phyloP scores from a whole-genome alignment of 1,284 basidiomycete genomes.

The Rhodotorula sp. region DNA sequence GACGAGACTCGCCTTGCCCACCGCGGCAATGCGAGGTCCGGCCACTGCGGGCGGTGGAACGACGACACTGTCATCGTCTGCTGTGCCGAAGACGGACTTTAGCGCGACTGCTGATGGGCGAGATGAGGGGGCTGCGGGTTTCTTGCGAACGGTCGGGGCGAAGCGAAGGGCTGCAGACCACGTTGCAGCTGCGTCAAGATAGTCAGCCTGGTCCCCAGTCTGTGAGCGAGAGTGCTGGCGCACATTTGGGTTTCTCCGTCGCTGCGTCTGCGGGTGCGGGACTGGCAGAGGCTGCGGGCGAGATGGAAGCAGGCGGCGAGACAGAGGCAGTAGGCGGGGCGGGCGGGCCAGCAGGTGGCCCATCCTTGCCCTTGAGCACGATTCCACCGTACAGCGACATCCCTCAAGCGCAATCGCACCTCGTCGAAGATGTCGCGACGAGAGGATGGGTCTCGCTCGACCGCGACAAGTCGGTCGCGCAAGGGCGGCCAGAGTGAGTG shows the following conservation, averaged over 20 bases:
- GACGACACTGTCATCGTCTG: slow-evolving; percentile 17
- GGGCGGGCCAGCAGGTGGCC: background rate
- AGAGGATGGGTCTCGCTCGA: too few species aligned
- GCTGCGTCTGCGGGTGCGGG: background rate
- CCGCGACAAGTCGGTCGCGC: too few species aligned
- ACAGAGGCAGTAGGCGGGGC: background rate
- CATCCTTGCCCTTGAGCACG: slow-evolving; percentile 9
- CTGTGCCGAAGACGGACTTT: slow-evolving; percentile 22
- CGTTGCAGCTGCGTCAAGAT: background rate
- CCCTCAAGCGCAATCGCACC: too few species aligned
- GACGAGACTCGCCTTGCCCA: slow-evolving; percentile 14
- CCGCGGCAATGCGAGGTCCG: background rate
- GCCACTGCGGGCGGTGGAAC: background rate
- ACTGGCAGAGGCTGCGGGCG: background rate
- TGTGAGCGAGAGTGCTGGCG: too few species aligned
- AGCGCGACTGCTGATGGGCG: slow-evolving; percentile 12
- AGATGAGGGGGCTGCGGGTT: slow-evolving; percentile 7
- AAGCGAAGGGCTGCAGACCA: slow-evolving; percentile 43
- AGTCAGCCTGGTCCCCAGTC: background rate
- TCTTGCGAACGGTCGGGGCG: slow-evolving; percentile 40
- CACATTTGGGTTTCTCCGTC: slow-evolving; percentile 23
- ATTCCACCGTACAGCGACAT: slow-evolving; percentile 37
- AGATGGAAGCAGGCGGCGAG: background rate
- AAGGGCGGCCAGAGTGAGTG: too few species aligned
- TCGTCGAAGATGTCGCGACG: too few species aligned